Base-by-base conservation (phyloP, 2,329 filamentous ascomycete species). In the Paecilomyces formosus region DNA sequence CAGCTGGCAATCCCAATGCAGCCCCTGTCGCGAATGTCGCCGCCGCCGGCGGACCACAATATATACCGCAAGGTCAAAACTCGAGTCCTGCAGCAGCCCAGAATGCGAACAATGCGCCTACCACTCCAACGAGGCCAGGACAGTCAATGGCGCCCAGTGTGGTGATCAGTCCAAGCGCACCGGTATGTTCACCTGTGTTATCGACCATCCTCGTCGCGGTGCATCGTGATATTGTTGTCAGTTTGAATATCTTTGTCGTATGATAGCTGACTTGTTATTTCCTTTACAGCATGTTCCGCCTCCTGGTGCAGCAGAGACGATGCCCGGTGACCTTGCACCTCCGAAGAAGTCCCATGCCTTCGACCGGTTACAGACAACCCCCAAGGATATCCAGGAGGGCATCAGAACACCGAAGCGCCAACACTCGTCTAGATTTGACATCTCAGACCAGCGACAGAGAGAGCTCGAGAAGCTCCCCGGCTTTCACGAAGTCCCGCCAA, bases 391-490 rank as follows among this genome's bases (percentile, higher is more conserved):
- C 61, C 92, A 94, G 35, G 94, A 97, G 75, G 94, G 94, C 45
- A 87, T 97, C 62, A 85, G 93, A 70, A 97, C 94, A 4, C 94
- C 94, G 26, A 96, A 96, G 78, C 86, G 94, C 72, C 94, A 99
- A 76, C 92, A 97, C 72, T 97, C 94, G 35, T 99, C 94, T 53
- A 87, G 94, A 62, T 99, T 99, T 74, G 93, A 99, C 74, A 95
- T 99, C 64, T 99, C 94, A 3, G 91, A 95, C 62, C 92, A 97
- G 71, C 81, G 84, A 61, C 83, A 86, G 74, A 86, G 94, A 69
- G 94, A 99, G 75, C 82, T 99, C 55, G 94, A 99, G 75, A 99
- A 99, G 78, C 82, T 99, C 24, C 93, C 94, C 1, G 94, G 94
- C 35, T 99, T 99, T 76, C 94, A 99, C 70, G 94, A 99, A 76